Base-by-base conservation (phyloP, 345 rosid species). In the Populus simonii region DNA sequence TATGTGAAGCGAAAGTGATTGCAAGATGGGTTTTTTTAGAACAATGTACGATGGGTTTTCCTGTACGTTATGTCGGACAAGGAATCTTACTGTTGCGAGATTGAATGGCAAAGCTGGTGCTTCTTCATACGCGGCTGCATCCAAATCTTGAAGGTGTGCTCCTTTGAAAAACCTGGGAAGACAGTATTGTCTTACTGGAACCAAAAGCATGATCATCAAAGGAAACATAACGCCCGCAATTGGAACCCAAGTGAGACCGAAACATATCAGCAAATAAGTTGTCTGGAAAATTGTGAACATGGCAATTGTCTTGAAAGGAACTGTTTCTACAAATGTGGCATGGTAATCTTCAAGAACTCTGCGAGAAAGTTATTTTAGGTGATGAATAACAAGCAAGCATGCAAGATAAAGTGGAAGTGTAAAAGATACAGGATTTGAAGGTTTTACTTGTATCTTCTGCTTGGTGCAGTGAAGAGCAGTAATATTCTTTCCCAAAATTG, bases 181-280 rank as follows among this genome's bases (percentile, higher is more conserved):
- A 4, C 78, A 29, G 47, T 82, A 82, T 78, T 82, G 84, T 70
- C 84, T 74, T 66, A 70, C 84, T 1, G 85, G 85, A 75, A 82
- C 74, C 61, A 79, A 71, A 31, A 79, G 82, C 85, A 79, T 82
- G 77, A 82, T 82, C 85, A 82, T 79, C 80, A 79, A n/a, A 1
- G 85, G 82, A 76, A 82, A 75, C 85, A 82, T 82, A 2, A 82
- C 74, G 1, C 85, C 80, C 6, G 82, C 85, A 8, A 82, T 75
- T 16, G 85, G 82, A 41, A 82, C 33, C 85, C 85, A 82, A 18
- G 82, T 82, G 33, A 82, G 80, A 66, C 85, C 85, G 41, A 82
- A 82, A 29, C 82, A 82, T 72, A 61, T 39, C 3, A 79, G 77
- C 76, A 82, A 55, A 59, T 82, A 79, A 5, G 12, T 43, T 39